phyloP scores from a whole-genome alignment of 768 basidiomycete genomes.

The Suillus subalutaceus region DNA sequence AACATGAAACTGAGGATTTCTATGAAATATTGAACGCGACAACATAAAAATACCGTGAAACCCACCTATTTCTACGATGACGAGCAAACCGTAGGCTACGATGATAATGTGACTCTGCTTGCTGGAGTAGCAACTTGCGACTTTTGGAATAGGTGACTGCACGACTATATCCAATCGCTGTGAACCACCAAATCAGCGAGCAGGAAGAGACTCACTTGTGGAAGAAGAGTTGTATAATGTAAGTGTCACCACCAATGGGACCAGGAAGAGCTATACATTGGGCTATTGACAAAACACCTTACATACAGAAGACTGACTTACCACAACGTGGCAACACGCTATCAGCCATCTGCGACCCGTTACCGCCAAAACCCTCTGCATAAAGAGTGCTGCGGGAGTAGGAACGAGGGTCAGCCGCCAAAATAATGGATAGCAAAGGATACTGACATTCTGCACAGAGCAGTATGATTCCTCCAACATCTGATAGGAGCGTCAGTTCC shows the following conservation, averaged over 20 bases:
- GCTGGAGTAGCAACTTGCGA: not conserved
- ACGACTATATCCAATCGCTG: not conserved
- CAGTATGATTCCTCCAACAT: not conserved
- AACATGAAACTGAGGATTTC: not conserved
- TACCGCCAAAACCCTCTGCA: not conserved
- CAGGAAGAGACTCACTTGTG: not conserved
- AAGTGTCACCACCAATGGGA: not conserved
- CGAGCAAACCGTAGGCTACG: not conserved
- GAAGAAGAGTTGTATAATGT: slow-evolving; percentile 1
- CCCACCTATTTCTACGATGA: not conserved
- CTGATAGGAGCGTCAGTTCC: not conserved
- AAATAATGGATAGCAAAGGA: not conserved
- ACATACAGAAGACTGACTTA: not conserved
- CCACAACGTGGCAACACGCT: not conserved
- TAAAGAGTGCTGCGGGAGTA: not conserved
- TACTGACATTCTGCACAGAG: not conserved
- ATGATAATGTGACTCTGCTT: not conserved
- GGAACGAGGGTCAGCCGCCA: not conserved
- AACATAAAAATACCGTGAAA: not conserved
- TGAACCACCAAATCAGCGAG: not conserved
- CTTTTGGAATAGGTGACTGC: not conserved
- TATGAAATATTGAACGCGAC: not conserved
- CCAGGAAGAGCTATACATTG: not conserved
- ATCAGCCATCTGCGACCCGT: not conserved
- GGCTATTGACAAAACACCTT: not conserved